Evolutionary conservation across 805 yeast species (phyloP).

Genomic region (Candida yuanshanica): DNA sequence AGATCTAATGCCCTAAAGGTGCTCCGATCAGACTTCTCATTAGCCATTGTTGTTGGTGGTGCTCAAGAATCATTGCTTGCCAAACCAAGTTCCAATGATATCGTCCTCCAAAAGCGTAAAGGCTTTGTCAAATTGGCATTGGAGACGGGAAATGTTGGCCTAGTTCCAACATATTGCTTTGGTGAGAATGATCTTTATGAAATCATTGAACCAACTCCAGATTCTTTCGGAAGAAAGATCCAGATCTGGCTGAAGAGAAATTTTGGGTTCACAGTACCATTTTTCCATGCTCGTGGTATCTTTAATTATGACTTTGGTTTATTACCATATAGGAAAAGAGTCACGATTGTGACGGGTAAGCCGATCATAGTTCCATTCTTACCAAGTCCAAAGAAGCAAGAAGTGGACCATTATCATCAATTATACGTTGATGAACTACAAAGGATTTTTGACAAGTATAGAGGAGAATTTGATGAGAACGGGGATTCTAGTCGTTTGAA

Average conservation of each 20-base stretch:
- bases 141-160: slow-evolving; percentile 63
- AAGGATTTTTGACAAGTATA: slow-evolving; percentile 62
- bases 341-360: slow-evolving; percentile 67
- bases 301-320: slow-evolving; percentile 91
- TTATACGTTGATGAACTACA: slow-evolving; percentile 60
- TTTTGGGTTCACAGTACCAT: slow-evolving; percentile 83
- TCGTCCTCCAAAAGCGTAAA: slow-evolving; percentile 71
- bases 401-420: slow-evolving; percentile 65
- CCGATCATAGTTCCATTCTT: slow-evolving; percentile 56
- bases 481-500: slow-evolving; percentile 11
- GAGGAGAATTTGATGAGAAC: slow-evolving; percentile 36
- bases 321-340: slow-evolving; percentile 77
- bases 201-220: slow-evolving; percentile 38
- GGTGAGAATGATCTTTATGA: slow-evolving; percentile 77
- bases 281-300: slow-evolving; percentile 87
- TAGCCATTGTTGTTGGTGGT: slow-evolving; percentile 92
- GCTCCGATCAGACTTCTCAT: slow-evolving; percentile 60
- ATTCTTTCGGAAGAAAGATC: slow-evolving; percentile 44
- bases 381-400: slow-evolving; percentile 39
- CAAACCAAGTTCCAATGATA: slow-evolving; percentile 50
- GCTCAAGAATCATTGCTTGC: slow-evolving; percentile 84
- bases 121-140: slow-evolving; percentile 89
- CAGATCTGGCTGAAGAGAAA: slow-evolving; percentile 69
- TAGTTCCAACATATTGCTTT: slow-evolving; percentile 87
- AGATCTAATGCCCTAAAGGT: slow-evolving; percentile 63